phyloP scores from a whole-genome alignment of 306 rosid species.

The Potentilla sterilis region DNA sequence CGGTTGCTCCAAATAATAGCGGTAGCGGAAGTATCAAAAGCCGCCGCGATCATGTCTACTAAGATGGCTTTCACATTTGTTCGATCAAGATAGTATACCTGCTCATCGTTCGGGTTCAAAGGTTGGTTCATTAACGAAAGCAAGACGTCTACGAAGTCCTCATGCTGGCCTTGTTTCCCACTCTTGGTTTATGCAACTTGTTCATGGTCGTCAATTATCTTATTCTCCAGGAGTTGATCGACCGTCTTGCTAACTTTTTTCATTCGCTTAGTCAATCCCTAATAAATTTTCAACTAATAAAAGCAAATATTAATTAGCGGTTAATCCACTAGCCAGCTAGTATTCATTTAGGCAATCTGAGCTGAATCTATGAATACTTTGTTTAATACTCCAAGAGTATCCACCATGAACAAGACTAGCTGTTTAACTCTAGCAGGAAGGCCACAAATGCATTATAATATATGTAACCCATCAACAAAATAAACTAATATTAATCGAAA shows the following conservation, averaged over 20 bases:
- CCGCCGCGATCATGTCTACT: slow-evolving; percentile 27
- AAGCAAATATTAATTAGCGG: too few species aligned
- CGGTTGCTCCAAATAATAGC: slow-evolving; percentile 41
- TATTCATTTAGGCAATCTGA: too few species aligned
- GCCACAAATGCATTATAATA: too few species aligned
- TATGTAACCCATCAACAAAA: too few species aligned
- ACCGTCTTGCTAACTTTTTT: slow-evolving; percentile 3
- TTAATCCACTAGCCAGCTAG: too few species aligned
- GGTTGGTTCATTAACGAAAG: slow-evolving; percentile 23
- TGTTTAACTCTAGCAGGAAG: too few species aligned
- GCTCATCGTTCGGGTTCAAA: background rate
- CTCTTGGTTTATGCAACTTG: background rate
- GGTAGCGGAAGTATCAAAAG: slow-evolving; percentile 11
- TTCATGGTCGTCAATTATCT: slow-evolving; percentile 30
- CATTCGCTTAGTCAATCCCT: slow-evolving; percentile 30
- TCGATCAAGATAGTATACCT: slow-evolving; percentile 3
- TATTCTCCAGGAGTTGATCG: slow-evolving; percentile 27
- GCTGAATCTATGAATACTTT: too few species aligned
- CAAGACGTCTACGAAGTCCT: slow-evolving; percentile 30
- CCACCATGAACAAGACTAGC: too few species aligned
- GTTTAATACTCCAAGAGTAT: too few species aligned
- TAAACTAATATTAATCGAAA: too few species aligned
- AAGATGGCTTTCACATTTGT: slow-evolving; percentile 40
- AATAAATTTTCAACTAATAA: background rate
- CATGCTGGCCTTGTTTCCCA: background rate